Evolutionary conservation across 2,329 filamentous ascomycete species (phyloP), one percentile per base, ranked within the genome.

Genomic region (Coniochaeta sp.): DNA sequence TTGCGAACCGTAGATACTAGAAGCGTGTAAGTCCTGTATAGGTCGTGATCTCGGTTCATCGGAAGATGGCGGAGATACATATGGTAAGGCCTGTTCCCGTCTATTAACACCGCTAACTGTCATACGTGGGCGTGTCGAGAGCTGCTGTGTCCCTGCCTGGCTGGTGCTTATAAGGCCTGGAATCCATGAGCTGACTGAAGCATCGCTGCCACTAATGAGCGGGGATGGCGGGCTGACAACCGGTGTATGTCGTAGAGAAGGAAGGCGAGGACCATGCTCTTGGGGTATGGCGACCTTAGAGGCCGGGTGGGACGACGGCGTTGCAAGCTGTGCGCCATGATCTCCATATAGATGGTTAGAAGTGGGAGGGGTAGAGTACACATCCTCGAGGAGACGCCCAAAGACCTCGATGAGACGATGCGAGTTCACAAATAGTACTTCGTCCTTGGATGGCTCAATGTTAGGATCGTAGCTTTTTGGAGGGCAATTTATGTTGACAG

Each of bases 381-480:
- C 62, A 6, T 72, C 68, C 33, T 68, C 65, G 24, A 79, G 81
- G 19, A 84, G 68, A 1, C 64, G 64, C 36, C 76, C 75, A 57
- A 85, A 84, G 19, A 76, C 70, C n/a, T 73, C 65, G 1, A 83
- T 63, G 0, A 84, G 52, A 1, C 59, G 57, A 1, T 70, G 56
- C 63, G 86, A 81, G 58, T 90, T 76, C 5, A 76, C 76, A 67
- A 93, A 91, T 0, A 91, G 67, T 1, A 93, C 80, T 66, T 91
- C 84, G 60, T 90, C 85, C 68, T 93, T 93, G 3, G 84, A 77
- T 3, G 89, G 83, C 62, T 91, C 85, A 6, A 92, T 72, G 64
- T 92, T 93, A 1, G 81, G 77, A 71, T 93, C 89, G 66, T 93
- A 93, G 61, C 78, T 86, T 31, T 79, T 79, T 1, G 75, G 68